These are phyloP conservation scores for Verticillium dahliae DNA, from an alignment of 2,329 filamentous ascomycete genomes.

Conservation along the genomic window DNA sequence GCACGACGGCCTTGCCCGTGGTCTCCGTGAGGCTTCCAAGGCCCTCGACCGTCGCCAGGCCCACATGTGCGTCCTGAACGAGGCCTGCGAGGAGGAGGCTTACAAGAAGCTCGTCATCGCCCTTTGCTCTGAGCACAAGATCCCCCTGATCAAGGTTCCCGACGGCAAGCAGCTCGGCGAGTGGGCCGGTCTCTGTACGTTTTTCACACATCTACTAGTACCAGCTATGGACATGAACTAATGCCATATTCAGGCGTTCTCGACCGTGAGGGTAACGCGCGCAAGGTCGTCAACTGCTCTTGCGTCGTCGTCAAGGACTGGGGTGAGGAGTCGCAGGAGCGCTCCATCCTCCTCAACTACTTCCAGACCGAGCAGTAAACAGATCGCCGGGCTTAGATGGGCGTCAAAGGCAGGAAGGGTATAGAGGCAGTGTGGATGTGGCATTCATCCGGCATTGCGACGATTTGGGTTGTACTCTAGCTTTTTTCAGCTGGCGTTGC, in stretches of 20 bases:
- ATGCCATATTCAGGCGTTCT: constrained; percentile 65
- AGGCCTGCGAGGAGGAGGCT: constrained; percentile 99
- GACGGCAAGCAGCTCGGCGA: constrained; percentile 99
- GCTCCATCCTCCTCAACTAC: constrained; percentile 99
- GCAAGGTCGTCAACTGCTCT: constrained; percentile 99
- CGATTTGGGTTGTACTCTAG: constrained; percentile 36
- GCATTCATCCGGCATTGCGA: constrained; percentile 6
- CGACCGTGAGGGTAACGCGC: constrained; percentile 97
- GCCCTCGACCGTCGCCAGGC: constrained; percentile 97
- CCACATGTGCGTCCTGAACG: constrained; percentile 99
- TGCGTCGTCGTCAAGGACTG: constrained; percentile 99
- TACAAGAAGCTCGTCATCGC: constrained; percentile 99
- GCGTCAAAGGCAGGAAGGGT: constrained; percentile 3
- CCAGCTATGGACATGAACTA: neutral
- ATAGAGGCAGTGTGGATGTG: constrained; percentile 9
- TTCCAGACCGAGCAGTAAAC: constrained; percentile 84
- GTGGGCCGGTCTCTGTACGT: constrained; percentile 99
- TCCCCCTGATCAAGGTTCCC: constrained; percentile 98
- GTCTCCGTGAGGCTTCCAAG: constrained; percentile 97
- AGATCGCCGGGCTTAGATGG: constrained; percentile 41
- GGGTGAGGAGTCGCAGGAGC: constrained; percentile 99
- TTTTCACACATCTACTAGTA: constrained; percentile 2
- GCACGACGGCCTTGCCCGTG: constrained; percentile 98
- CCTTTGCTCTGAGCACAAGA: constrained; percentile 99
- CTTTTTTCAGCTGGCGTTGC: constrained; percentile 37